Conservation (phyloP, 2,329 filamentous ascomycete genomes). For the Colletotrichum coccodes region DNA sequence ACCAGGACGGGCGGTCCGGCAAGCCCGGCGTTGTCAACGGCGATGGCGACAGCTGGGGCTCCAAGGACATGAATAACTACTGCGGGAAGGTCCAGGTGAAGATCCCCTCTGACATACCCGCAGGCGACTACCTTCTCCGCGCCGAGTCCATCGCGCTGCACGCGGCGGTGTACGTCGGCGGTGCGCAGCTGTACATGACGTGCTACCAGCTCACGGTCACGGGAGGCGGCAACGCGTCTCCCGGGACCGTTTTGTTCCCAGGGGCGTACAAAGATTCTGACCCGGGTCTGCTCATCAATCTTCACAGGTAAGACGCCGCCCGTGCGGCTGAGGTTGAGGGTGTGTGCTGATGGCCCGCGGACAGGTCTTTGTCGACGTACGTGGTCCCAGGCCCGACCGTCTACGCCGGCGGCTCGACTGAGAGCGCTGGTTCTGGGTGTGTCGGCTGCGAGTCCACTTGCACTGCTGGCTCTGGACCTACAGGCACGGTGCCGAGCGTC, state of each 20-base stretch:
- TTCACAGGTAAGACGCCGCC: conserved; percentile 44
- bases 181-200: conserved; percentile 50
- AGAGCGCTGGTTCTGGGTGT: conserved; percentile 51
- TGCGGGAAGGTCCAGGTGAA: conserved; percentile 27
- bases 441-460: conserved; percentile 52
- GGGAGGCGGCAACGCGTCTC: conserved; percentile 38
- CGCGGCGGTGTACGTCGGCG: conserved; percentile 45
- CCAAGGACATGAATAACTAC: conserved; percentile 32
- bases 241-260: conserved; percentile 35
- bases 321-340: too few species aligned
- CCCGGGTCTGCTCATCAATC: conserved; percentile 59
- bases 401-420: conserved; percentile 50
- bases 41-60: conserved; percentile 28
- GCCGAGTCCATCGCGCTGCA: conserved; percentile 66
- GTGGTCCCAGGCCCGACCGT: conserved; percentile 56
- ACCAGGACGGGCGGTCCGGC: conserved; percentile 48
- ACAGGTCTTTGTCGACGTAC: conserved; percentile 46
- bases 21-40: conserved; percentile 47
- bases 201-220: conserved; percentile 41
- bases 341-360: too few species aligned
- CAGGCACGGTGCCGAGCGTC: conserved; percentile 38
- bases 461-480: conserved; percentile 43
- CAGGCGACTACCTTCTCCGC: conserved; percentile 64
- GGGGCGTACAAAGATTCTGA: conserved; percentile 40
- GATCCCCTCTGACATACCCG: conserved; percentile 56